Percentiles rank a stretch among this genome's conserved stretches.
These are phyloP conservation scores for Aspergillus spinulosporus DNA, from an alignment of 2,329 filamentous ascomycete genomes.

Conservation along the genomic window DNA sequence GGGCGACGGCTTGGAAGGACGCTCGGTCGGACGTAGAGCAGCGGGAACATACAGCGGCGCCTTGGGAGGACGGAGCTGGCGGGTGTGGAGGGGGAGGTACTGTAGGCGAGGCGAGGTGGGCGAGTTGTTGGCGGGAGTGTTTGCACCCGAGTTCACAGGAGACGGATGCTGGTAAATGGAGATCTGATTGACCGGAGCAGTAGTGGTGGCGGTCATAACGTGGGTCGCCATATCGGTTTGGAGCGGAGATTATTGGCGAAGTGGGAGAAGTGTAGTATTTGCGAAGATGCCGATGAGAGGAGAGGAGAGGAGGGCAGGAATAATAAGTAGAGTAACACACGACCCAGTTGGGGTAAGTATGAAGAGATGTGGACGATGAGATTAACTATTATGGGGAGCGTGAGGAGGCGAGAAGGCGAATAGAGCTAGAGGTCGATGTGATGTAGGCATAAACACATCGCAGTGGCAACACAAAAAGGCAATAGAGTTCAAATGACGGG, in stretches of 20 bases:
- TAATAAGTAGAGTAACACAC: background rate
- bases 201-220: slow-evolving; percentile 33
- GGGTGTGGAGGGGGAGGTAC: slow-evolving; percentile 47
- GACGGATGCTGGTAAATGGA: slow-evolving; percentile 44
- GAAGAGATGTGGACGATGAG: background rate
- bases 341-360: background rate
- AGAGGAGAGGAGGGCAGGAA: background rate
- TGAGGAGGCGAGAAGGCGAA: background rate
- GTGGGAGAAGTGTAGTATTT: background rate
- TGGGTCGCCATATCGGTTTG: slow-evolving; percentile 33
- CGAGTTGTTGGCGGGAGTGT: slow-evolving; percentile 55
- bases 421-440: slow-evolving; percentile 5
- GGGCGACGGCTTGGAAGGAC: slow-evolving; percentile 47
- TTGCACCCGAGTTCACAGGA: slow-evolving; percentile 48
- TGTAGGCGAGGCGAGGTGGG: slow-evolving; percentile 52
- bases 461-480: slow-evolving; percentile 19
- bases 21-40: slow-evolving; percentile 61
- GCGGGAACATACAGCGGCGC: slow-evolving; percentile 64
- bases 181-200: slow-evolving; percentile 33
- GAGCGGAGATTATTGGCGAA: background rate
- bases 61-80: slow-evolving; percentile 61
- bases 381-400: slow-evolving; percentile 13
- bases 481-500: slow-evolving; percentile 20
- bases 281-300: background rate
- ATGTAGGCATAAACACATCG: slow-evolving; percentile 18